Evolutionary conservation across 441 rosid genomes (phyloP).

Genomic region (Metrosideros polymorpha): DNA sequence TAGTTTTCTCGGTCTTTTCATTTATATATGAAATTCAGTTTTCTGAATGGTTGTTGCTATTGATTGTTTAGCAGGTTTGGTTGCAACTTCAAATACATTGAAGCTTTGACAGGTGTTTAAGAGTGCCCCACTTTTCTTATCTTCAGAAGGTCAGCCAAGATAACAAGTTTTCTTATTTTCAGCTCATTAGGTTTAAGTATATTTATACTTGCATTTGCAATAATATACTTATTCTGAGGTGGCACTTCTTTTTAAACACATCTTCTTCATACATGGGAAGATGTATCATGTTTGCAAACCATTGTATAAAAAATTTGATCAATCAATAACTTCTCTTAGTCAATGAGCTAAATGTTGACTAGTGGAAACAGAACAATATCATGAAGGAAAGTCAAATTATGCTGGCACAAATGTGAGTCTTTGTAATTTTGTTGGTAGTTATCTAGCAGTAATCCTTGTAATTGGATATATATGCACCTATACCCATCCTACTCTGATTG

Average conservation of each 20-base stretch:
- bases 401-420: background rate
- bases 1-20: background rate
- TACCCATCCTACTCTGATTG: background rate
- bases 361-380: background rate
- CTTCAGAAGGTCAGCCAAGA: constrained; percentile 66
- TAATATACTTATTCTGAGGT: background rate
- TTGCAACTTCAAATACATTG: constrained; percentile 1
- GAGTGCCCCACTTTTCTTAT: constrained; percentile 91
- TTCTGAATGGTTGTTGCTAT: background rate
- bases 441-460: background rate
- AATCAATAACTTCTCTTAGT: background rate
- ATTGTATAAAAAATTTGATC: background rate
- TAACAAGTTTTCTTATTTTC: background rate
- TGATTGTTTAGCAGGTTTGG: background rate
- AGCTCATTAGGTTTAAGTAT: background rate
- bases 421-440: background rate
- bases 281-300: background rate
- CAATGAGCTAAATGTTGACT: background rate
- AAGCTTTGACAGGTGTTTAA: constrained; percentile 66
- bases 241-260: background rate
- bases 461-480: background rate
- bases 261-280: background rate
- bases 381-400: background rate
- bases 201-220: background rate
- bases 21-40: background rate